A percentile compares a stretch with the other conserved stretches of the same genome.
These are phyloP conservation scores for Dioscorea dumetorum DNA, from an alignment of 106 monocot genomes.

Conservation along the genomic window DNA sequence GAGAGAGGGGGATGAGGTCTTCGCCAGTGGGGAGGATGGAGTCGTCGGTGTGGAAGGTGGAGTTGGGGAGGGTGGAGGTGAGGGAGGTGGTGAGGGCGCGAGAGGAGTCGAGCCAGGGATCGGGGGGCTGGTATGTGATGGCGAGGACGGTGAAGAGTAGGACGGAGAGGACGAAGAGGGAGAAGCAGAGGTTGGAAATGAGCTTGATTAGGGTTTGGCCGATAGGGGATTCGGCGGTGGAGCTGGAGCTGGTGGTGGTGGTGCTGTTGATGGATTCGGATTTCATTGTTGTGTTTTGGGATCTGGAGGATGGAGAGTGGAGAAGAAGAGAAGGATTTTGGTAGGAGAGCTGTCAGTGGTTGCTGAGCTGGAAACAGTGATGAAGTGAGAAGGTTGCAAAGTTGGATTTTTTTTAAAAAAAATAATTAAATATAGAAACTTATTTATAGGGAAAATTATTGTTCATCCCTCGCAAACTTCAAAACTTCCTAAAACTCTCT, in stretches of 20 bases:
- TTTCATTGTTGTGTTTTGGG: background rate
- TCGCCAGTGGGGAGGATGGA: constrained; percentile 69
- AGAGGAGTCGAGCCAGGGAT: constrained; percentile 89
- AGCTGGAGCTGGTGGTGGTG: background rate
- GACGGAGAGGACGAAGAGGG: constrained; percentile 65
- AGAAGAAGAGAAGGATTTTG: background rate
- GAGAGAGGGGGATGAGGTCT: constrained; percentile 24
- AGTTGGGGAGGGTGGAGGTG: constrained; percentile 61
- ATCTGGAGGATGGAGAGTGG: background rate
- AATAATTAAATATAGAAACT: no score
- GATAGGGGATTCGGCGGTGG: constrained; percentile 8
- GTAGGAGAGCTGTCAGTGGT: background rate
- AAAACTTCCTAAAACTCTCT: no score
- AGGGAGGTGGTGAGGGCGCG: constrained; percentile 56
- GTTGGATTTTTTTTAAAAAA: no score
- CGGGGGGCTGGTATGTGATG: constrained; percentile 93
- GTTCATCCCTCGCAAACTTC: no score
- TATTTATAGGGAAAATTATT: no score
- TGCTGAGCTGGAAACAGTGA: no score
- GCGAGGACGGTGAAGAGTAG: constrained; percentile 88
- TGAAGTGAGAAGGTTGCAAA: no score
- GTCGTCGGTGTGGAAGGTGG: constrained; percentile 83
- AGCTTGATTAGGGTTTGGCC: constrained; percentile 36
- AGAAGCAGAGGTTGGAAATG: constrained; percentile 66
- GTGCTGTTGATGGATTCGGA: background rate